Evolutionary conservation across 2,329 filamentous ascomycete genomes (phyloP).

Genomic region (Lasiodiplodia sp.): DNA sequence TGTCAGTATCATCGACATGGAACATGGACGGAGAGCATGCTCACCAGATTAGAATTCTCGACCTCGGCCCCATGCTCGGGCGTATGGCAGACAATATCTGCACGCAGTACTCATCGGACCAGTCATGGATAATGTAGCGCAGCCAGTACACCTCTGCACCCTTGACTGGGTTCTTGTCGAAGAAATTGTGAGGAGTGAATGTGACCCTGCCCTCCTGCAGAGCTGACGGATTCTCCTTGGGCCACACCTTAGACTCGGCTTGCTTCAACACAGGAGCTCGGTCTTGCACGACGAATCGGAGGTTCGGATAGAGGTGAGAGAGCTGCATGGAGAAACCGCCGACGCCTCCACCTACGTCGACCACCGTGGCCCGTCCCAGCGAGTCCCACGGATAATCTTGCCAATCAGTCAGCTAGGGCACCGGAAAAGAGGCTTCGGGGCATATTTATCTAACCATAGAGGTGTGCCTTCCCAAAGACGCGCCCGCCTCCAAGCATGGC

Average conservation of each 20-base stretch:
- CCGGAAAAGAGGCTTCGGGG: not conserved
- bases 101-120: conserved; percentile 57
- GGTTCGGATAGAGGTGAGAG: conserved; percentile 41
- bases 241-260: conserved; percentile 40
- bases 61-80: conserved; percentile 30
- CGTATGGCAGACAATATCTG: conserved; percentile 37
- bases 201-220: conserved; percentile 37
- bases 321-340: conserved; percentile 44
- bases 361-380: conserved; percentile 36
- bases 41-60: conserved; percentile 31
- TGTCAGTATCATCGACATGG: not conserved
- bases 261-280: conserved; percentile 39
- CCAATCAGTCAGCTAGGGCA: not conserved
- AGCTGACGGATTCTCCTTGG: conserved; percentile 37
- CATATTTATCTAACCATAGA: conserved; percentile 35
- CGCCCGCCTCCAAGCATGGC: conserved; percentile 43
- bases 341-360: conserved; percentile 43
- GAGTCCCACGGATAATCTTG: conserved; percentile 40
- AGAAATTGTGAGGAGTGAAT: conserved; percentile 64
- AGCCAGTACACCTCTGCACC: conserved; percentile 66
- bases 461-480: conserved; percentile 38
- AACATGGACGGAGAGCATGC: not conserved
- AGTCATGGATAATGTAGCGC: conserved; percentile 69
- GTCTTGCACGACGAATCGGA: conserved; percentile 50
- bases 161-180: conserved; percentile 61